Conservation (phyloP, 768 basidiomycete species). For the Lyophyllum decastes region DNA sequence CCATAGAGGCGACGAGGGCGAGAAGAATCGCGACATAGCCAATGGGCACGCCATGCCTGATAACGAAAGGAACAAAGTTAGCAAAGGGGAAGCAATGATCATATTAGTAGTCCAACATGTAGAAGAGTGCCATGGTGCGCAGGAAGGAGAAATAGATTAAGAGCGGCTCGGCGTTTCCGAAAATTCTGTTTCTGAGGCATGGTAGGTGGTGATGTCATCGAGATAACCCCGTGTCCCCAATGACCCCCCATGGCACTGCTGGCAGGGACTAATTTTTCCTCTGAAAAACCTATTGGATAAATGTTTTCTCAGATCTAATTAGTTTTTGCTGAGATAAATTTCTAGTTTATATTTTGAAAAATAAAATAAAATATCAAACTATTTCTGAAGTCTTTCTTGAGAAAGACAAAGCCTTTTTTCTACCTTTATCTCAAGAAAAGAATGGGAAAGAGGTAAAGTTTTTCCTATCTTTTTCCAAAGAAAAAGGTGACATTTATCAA, state of each 20-base stretch:
- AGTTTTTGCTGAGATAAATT: too few relatives aligned
- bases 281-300: too few relatives aligned
- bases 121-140: constrained; percentile 19
- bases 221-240: background rate
- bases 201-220: constrained; percentile 10
- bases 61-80: background rate
- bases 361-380: too few relatives aligned
- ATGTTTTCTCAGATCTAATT: too few relatives aligned
- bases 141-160: background rate
- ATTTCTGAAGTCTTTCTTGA: too few relatives aligned
- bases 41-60: constrained; percentile 60
- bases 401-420: too few relatives aligned
- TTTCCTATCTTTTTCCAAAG: too few relatives aligned
- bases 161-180: background rate
- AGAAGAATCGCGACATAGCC: constrained; percentile 65
- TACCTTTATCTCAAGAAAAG: too few relatives aligned
- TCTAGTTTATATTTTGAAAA: too few relatives aligned
- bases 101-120: constrained; percentile 12
- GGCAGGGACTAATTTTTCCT: too few relatives aligned
- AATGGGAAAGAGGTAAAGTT: too few relatives aligned
- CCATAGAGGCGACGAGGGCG: constrained; percentile 70
- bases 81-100: background rate
- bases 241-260: background rate
- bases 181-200: constrained; percentile 2
- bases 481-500: too few relatives aligned